Conservation (phyloP, 2,329 filamentous ascomycete species). For the Clonostachys sp. region DNA sequence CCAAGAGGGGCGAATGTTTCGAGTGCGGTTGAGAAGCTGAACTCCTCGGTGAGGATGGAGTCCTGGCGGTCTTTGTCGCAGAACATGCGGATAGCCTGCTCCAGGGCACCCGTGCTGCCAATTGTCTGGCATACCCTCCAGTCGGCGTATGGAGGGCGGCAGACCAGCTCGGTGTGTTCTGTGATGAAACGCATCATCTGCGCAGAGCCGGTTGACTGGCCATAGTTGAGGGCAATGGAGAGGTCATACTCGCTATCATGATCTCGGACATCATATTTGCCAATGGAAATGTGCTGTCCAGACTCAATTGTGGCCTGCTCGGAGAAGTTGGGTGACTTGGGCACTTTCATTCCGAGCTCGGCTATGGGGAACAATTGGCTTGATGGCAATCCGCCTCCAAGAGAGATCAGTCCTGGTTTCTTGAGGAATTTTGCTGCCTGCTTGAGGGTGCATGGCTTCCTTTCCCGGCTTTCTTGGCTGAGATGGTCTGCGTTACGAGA, state of each 20-base stretch:
- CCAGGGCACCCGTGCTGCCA: constrained; percentile 81
- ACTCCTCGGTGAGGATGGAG: constrained; percentile 81
- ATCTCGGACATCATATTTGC: constrained; percentile 77
- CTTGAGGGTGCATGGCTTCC: constrained; percentile 72
- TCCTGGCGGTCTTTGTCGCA: constrained; percentile 66
- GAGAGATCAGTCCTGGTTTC: constrained; percentile 80
- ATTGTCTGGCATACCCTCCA: constrained; percentile 83
- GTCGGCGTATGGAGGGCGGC: constrained; percentile 81
- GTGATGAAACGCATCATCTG: constrained; percentile 88
- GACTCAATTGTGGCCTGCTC: constrained; percentile 59
- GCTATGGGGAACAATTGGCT: constrained; percentile 92
- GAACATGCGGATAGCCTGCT: constrained; percentile 80
- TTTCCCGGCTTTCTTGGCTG: constrained; percentile 55
- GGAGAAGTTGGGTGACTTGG: constrained; percentile 63
- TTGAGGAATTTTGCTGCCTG: constrained; percentile 74
- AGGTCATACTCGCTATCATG: constrained; percentile 57
- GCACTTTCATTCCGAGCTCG: constrained; percentile 69
- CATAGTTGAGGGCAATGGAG: constrained; percentile 88
- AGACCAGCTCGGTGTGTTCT: constrained; percentile 91
- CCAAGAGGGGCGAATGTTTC: constrained; percentile 53
- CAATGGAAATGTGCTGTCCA: constrained; percentile 60
- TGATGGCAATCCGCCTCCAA: constrained; percentile 86
- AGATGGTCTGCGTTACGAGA: constrained; percentile 41
- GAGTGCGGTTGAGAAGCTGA: constrained; percentile 75
- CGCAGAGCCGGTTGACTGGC: constrained; percentile 77